A percentile compares a stretch with the other conserved stretches of the same genome.
Evolutionary conservation across 768 basidiomycete species (phyloP).

Genomic region (Trametopsis cervina): DNA sequence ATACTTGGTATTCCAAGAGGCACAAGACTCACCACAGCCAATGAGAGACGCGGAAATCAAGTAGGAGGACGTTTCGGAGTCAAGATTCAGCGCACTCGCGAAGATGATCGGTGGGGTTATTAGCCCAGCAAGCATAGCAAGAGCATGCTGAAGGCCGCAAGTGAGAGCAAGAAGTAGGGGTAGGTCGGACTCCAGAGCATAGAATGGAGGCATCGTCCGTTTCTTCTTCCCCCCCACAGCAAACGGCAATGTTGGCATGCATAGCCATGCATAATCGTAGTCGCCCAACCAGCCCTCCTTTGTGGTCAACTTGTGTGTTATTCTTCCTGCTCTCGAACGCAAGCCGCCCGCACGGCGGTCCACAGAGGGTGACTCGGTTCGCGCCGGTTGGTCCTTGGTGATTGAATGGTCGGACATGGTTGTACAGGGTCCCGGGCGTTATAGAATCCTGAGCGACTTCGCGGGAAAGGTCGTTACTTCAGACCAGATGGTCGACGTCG

Average conservation of each 20-base stretch:
- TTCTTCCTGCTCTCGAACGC: slow-evolving; percentile 8
- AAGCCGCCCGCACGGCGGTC: slow-evolving; percentile 1
- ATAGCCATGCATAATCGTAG: slow-evolving; percentile 72
- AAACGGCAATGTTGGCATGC: slow-evolving; percentile 62
- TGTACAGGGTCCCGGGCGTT: background rate
- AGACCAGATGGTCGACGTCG: background rate
- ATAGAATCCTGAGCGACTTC: background rate
- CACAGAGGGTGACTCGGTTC: slow-evolving; percentile 13
- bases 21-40: slow-evolving; percentile 65
- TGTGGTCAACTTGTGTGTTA: slow-evolving; percentile 36
- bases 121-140: slow-evolving; percentile 78
- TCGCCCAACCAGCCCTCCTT: slow-evolving; percentile 76
- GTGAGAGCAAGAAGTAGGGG: slow-evolving; percentile 69
- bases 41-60: slow-evolving; percentile 80
- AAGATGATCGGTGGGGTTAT: slow-evolving; percentile 84
- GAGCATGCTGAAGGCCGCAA: slow-evolving; percentile 67
- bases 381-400: slow-evolving; percentile 26
- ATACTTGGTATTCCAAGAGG: too few species aligned
- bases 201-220: slow-evolving; percentile 56
- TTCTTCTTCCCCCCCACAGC: slow-evolving; percentile 17
- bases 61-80: slow-evolving; percentile 55
- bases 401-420: slow-evolving; percentile 22
- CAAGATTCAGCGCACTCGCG: slow-evolving; percentile 53
- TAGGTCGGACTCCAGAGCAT: slow-evolving; percentile 62
- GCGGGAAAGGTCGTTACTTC: background rate